phyloP scores from a whole-genome alignment of 176 grass and related monocot genomes.

The Pharus latifolius region DNA sequence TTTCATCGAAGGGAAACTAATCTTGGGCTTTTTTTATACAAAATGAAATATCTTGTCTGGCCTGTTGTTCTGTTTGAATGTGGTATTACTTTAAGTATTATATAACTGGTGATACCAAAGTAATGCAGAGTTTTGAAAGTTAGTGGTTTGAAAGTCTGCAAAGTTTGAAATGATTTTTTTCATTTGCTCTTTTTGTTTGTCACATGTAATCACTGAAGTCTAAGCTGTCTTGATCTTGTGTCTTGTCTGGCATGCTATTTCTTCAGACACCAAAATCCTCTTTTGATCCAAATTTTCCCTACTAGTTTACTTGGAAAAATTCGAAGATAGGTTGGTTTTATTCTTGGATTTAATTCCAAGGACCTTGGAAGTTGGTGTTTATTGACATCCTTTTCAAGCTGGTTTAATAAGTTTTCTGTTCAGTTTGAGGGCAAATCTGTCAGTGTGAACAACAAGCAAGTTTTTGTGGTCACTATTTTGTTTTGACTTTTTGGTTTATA shows the following conservation, averaged over 20 bases:
- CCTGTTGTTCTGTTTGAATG: background rate
- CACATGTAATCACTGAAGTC: background rate
- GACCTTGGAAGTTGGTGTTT: background rate
- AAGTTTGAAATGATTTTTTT: background rate
- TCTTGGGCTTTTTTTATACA: background rate
- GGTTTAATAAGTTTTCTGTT: conserved; percentile 2
- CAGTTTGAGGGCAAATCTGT: background rate
- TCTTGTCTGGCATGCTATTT: background rate
- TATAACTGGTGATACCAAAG: background rate
- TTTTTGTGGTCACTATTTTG: background rate
- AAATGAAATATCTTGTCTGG: background rate
- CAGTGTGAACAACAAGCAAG: background rate
- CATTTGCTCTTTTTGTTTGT: background rate
- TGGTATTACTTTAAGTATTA: background rate
- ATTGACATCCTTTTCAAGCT: too few species aligned
- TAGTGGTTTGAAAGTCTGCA: background rate
- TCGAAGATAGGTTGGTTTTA: too few species aligned
- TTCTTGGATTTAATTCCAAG: conserved; percentile 15
- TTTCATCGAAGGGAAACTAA: background rate
- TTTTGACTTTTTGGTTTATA: background rate
- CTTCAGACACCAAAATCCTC: background rate
- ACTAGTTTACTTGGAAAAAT: background rate
- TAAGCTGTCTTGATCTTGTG: background rate
- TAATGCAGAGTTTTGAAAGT: background rate
- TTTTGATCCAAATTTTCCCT: background rate